Percentiles rank a stretch among this genome's conserved stretches.
These are phyloP conservation scores for Phytopythium delawarense DNA, from an alignment of 352 stramenopile genomes.

Conservation along the genomic window DNA sequence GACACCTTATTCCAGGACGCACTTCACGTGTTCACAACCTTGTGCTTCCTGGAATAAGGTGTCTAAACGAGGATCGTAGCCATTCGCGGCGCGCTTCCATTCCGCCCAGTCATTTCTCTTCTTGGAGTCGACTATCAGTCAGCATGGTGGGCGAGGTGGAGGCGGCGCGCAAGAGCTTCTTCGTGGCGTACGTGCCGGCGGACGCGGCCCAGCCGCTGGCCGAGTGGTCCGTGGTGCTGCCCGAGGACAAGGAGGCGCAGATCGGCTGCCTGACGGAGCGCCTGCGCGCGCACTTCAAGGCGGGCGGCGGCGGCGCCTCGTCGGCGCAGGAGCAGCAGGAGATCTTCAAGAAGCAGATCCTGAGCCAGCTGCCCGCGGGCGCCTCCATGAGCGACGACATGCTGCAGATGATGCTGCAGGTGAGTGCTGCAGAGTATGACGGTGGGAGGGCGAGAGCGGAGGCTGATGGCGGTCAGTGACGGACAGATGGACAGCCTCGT, in stretches of 20 bases:
- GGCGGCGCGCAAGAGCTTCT: conserved; percentile 53
- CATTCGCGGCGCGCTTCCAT: not conserved
- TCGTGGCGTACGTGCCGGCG: conserved; percentile 62
- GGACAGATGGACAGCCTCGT: conserved; percentile 81
- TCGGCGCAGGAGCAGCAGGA: conserved; percentile 52
- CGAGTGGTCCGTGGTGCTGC: conserved; percentile 67
- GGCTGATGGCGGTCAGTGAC: not conserved
- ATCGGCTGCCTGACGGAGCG: conserved; percentile 81
- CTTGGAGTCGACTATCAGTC: not conserved
- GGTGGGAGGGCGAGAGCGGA: not conserved
- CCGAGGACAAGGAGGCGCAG: conserved; percentile 73
- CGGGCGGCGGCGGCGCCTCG: conserved; percentile 21
- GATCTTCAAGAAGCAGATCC: conserved; percentile 79
- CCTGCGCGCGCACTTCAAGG: conserved; percentile 75
- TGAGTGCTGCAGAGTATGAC: conserved; percentile 1
- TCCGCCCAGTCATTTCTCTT: not conserved
- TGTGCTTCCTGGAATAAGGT: not conserved
- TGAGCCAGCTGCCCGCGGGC: conserved; percentile 66
- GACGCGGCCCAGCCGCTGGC: conserved; percentile 52
- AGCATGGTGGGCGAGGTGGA: conserved; percentile 58
- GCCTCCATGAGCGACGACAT: conserved; percentile 64
- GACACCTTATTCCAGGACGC: not conserved
- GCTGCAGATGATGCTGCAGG: conserved; percentile 82
- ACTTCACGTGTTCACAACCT: not conserved
- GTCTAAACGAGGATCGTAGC: not conserved